Evolutionary conservation across 345 rosid genomes (phyloP), one percentile per base, ranked within the genome.

Genomic region (Syzygium grande): DNA sequence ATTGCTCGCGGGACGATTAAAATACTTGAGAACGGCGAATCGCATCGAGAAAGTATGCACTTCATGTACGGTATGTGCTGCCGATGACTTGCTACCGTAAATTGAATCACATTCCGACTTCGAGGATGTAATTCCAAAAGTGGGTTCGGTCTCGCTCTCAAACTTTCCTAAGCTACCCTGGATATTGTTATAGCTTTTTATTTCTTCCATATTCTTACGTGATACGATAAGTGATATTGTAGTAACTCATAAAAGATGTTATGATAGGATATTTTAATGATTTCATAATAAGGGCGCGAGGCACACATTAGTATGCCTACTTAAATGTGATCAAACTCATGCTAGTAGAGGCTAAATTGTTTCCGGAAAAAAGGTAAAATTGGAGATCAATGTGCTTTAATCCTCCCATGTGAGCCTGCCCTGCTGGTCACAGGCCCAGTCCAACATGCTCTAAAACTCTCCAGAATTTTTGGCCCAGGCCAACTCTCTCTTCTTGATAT

Each of bases 41-140:
- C 27, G 27, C 27, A 5, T 9, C 61, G 12, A 56, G 27, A 56
- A 34, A 17, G 13, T 30, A 68, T 68, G 1, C 0, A 8, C 1
- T 16, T 30, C 3, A 7, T 68, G 3, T 1, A 16, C 1, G 43
- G 12, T 1, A 19, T 0, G 11, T 34, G 23, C 0, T 17, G 2
- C 25, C 2, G 2, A 19, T 38, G 7, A 34, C 4, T 73, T 21
- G 0, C 1, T 19, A 19, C 14, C 43, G 1, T 21, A 19, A 10
- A 21, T 5, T 5, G 7, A 73, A 38, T 73, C 14, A 19, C 27
- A 19, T 73, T 73, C 1, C 1, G 1, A 38, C 4, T 1, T 73
- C 0, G 6, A 61, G 79, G 34, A n/a, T n/a, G 11, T 0, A 0
- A 30, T 68, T 9, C 21, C 1, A 73, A 34, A 73, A 73, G 49